These are phyloP conservation scores for Alternaria conjuncta DNA, from an alignment of 2,329 filamentous ascomycete genomes.

Conservation along the genomic window DNA sequence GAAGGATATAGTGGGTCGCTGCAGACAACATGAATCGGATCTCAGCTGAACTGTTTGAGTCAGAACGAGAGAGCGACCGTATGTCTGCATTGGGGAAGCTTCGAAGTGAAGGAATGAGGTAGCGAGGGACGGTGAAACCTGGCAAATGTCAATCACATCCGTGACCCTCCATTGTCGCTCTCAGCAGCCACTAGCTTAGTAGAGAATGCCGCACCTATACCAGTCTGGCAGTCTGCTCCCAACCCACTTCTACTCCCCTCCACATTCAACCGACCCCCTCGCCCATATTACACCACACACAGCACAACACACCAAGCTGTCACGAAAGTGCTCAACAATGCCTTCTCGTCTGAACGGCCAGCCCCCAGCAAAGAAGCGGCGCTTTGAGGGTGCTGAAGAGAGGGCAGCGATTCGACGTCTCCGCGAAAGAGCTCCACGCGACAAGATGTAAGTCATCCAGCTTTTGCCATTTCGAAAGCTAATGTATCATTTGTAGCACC, in stretches of 20 bases:
- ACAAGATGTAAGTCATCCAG: not conserved
- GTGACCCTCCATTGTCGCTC: not conserved
- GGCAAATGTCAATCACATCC: not conserved
- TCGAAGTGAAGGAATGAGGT: not conserved
- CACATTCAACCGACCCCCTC: not conserved
- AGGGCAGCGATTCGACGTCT: not conserved
- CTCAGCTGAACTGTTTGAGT: fast-evolving
- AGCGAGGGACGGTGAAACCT: not conserved
- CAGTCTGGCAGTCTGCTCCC: not conserved
- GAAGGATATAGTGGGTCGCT: fast-evolving
- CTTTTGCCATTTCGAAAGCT: not conserved
- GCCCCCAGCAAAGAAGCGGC: not conserved
- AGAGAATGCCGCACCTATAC: not conserved
- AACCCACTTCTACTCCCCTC: not conserved
- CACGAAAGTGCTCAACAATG: not conserved
- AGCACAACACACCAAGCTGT: not conserved
- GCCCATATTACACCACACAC: not conserved
- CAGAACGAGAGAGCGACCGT: not conserved
- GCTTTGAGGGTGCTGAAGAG: not conserved
- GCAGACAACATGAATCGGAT: not conserved
- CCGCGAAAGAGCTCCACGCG: not conserved
- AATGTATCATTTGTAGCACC: not conserved
- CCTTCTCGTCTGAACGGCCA: not conserved
- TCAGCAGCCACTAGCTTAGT: not conserved
- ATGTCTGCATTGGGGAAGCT: not conserved